Base-by-base conservation (phyloP, 2,329 filamentous ascomycete genomes). In the Byssoonygena ceratinophila region DNA sequence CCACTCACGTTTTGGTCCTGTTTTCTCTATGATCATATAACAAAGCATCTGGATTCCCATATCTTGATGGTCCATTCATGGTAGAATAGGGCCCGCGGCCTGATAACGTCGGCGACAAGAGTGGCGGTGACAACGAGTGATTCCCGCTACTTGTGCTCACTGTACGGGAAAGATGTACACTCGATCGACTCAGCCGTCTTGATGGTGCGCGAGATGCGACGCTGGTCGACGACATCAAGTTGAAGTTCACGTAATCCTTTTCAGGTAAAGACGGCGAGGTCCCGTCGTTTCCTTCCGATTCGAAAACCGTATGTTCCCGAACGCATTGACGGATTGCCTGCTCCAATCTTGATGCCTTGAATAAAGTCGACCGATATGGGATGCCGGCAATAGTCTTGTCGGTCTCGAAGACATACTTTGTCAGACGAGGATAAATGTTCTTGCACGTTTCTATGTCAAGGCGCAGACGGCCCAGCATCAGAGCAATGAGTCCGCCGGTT, bases 371-470 rank as follows among this genome's bases (percentile, higher is more conserved):
- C 32, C 89, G 84, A 66, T 94, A 96, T 0, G 92, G 92, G 54
- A 98, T 95, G 9, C 92, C 92, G 31, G 87, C 88, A 60, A 98
- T 86, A 3, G 91, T 97, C 75, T 98, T 98, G 73, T 98, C 92
- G 4, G 92, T 97, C 72, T 97, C 86, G 63, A 98, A 98, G 1
- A 98, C 92, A 67, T 85, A 84, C 62, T 85, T 83, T 29, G 92
- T 98, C 79, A 98, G 84, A 61, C 87, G 86, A 61, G 95, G 89
- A 64, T 97, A 98, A 18, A 97, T 83, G 63, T 96, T 87, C 71
- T 96, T 98, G 79, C 92, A 97, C 0, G 89, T 95, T 68, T 97
- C 91, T 32, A 98, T 76, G 62, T 97, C 89, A 59, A 98, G 80
- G 45, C 92, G 84, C 61, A 98, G 71, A 52, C 92, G 81, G 9